Conservation (phyloP, 2,329 filamentous ascomycete species). For the Fusarium scirpi region DNA sequence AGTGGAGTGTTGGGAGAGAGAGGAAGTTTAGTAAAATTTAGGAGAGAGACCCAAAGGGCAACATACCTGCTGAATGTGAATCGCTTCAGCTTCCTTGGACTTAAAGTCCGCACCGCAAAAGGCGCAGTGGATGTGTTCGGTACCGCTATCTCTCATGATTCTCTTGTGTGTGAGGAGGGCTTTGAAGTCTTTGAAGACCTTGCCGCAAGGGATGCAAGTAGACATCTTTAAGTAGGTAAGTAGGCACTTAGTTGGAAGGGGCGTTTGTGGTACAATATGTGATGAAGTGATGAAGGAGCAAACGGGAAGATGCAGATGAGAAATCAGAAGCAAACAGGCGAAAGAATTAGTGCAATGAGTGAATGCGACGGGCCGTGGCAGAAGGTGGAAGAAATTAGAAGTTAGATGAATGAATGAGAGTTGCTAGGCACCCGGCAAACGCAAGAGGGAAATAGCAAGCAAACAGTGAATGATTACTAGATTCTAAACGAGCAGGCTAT, state of each 20-base stretch:
- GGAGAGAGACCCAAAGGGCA: not conserved
- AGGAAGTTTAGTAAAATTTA: too few species aligned
- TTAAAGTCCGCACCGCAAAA: slow-evolving; percentile 55
- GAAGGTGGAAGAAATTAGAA: not conserved
- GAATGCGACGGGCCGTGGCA: not conserved
- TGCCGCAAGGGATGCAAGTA: slow-evolving; percentile 42
- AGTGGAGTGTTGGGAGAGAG: not conserved
- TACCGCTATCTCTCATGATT: slow-evolving; percentile 42
- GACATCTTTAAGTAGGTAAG: slow-evolving; percentile 29
- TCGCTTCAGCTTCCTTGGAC: slow-evolving; percentile 47
- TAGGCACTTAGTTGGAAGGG: not conserved
- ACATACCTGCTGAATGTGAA: slow-evolving; percentile 54
- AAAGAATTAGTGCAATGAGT: too few species aligned
- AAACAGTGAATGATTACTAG: not conserved
- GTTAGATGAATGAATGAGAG: not conserved
- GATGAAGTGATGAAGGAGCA: not conserved
- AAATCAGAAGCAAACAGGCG: not conserved
- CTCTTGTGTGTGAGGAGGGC: slow-evolving; percentile 49
- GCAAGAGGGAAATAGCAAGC: not conserved
- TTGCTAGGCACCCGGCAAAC: not conserved
- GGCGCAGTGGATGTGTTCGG: slow-evolving; percentile 54
- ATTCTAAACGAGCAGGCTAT: not conserved
- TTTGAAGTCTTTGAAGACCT: slow-evolving; percentile 44
- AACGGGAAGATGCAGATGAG: not conserved
- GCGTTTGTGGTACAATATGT: not conserved